Percentiles rank a stretch among this genome's conserved stretches.
These are phyloP conservation scores for Deakozyma indianensis DNA, from an alignment of 805 yeast species.

Conservation along the genomic window DNA sequence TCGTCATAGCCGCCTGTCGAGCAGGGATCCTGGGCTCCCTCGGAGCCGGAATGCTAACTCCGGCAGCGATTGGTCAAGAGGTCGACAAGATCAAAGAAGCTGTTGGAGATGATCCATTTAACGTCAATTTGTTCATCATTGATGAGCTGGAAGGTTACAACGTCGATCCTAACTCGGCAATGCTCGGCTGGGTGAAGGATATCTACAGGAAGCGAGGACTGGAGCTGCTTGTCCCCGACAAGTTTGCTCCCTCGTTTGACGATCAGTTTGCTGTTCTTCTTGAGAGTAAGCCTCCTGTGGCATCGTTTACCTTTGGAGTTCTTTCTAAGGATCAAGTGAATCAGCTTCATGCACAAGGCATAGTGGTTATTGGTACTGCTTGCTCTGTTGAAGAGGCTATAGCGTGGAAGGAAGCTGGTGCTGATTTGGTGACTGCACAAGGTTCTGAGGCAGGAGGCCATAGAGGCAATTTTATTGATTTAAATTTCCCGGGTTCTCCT, in stretches of 20 bases:
- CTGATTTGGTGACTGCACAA: conserved; percentile 39
- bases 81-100: conserved; percentile 6
- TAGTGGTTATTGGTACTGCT: conserved; percentile 32
- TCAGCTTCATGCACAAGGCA: conserved; percentile 24
- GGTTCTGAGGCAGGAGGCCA: conserved; percentile 59
- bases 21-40: conserved; percentile 40
- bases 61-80: conserved; percentile 7
- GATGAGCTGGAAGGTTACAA: conserved; percentile 1
- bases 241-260: conserved; percentile 7
- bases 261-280: conserved; percentile 11
- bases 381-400: conserved; percentile 32
- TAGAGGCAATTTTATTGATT: conserved; percentile 32
- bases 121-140: conserved; percentile 12
- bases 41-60: conserved; percentile 21
- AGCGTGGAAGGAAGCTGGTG: conserved; percentile 18
- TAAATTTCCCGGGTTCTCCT: conserved; percentile 23
- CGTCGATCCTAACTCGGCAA: not conserved
- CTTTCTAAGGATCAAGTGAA: conserved; percentile 23
- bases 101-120: conserved; percentile 8
- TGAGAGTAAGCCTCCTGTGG: conserved; percentile 26
- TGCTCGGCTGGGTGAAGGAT: conserved; percentile 6
- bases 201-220: conserved; percentile 3
- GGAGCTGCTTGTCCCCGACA: not conserved
- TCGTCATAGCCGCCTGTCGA: conserved; percentile 30
- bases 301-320: conserved; percentile 41